Evolutionary conservation across 345 rosid species (phyloP), one percentile per base, ranked within the genome.

Genomic region (Hevea brasiliensis): DNA sequence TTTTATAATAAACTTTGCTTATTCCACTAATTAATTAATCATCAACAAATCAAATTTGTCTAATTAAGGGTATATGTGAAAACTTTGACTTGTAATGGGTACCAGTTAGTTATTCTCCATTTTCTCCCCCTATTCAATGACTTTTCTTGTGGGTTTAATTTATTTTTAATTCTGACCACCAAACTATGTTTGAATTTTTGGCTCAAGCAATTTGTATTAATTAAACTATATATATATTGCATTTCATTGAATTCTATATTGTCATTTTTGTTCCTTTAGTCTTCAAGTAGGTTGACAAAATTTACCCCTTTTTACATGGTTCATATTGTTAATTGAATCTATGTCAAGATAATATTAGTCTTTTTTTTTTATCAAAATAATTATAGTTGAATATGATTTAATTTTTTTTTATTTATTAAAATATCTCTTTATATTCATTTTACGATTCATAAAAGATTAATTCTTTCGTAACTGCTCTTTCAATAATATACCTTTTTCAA

Each of bases 171-270:
- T 26, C 27, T 8, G 13, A 12, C 41, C 70, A 66, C 70, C 76
- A 18, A 61, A 44, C 81, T 26, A 20, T 47, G 26, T 62, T 77
- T 77, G 76, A 77, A 72, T 27, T 67, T 68, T 67, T 18, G 53
- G n/a, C 48, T 48, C 32, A 40, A 18, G 29, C 9, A 69, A 42
- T 27, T 12, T 54, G 48, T 53, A 48, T 69, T n/a, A 14, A 11
- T 54, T 3, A 55, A 63, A 70, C 65, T n/a, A n/a, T n/a, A 23
- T 54, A 27, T 44, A 45, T 65, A 67, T 66, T 72, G 67, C 66
- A 12, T 65, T 47, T 76, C 10, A 55, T 55, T 68, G 63, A 74
- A 55, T 66, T 57, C 7, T 17, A 3, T 51, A 44, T 14, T 45
- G 57, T 23, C 27, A 12, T n/a, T 20, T 10, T 9, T 32, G 45